Percentiles rank a stretch among this genome's conserved stretches.
Evolutionary conservation across 1,284 basidiomycete genomes (phyloP).

Genomic region (Sporisorium scitamineum): DNA sequence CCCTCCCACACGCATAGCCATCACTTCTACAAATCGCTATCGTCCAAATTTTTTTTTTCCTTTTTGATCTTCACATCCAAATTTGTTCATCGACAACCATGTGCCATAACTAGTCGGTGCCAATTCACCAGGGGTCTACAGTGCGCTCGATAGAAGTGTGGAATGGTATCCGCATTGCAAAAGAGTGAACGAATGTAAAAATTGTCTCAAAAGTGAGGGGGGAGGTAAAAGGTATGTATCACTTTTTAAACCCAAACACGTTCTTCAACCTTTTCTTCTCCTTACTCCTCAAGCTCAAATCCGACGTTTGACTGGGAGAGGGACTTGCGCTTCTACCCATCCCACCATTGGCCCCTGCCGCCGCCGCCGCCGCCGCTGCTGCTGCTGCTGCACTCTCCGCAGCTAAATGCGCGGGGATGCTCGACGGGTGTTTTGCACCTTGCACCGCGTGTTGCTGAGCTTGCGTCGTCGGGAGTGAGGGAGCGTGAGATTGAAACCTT

Average conservation of each 20-base stretch:
- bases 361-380: too few species aligned
- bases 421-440: constrained; percentile 2
- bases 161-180: too few species aligned
- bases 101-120: too few species aligned
- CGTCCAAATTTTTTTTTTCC: too few species aligned
- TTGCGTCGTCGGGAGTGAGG: background rate
- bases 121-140: too few species aligned
- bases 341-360: too few species aligned
- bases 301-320: constrained; percentile 25
- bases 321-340: constrained; percentile 23
- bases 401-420: constrained; percentile 17
- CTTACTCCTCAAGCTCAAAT: constrained; percentile 33
- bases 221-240: background rate
- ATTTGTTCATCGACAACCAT: too few species aligned
- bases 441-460: constrained; percentile 11
- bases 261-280: constrained; percentile 57
- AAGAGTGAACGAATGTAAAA: background rate
- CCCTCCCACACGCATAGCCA: too few species aligned
- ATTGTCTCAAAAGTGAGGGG: too few species aligned
- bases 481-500: constrained; percentile 26
- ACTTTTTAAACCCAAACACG: constrained; percentile 57
- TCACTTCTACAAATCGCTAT: too few species aligned
- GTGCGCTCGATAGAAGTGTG: too few species aligned
- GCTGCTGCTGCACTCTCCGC: background rate
- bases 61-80: too few species aligned